A percentile compares a stretch with the other conserved stretches of the same genome.
These are phyloP conservation scores for Magnaporthiopsis rhizophila DNA, from an alignment of 2,329 filamentous ascomycete genomes.

Conservation along the genomic window DNA sequence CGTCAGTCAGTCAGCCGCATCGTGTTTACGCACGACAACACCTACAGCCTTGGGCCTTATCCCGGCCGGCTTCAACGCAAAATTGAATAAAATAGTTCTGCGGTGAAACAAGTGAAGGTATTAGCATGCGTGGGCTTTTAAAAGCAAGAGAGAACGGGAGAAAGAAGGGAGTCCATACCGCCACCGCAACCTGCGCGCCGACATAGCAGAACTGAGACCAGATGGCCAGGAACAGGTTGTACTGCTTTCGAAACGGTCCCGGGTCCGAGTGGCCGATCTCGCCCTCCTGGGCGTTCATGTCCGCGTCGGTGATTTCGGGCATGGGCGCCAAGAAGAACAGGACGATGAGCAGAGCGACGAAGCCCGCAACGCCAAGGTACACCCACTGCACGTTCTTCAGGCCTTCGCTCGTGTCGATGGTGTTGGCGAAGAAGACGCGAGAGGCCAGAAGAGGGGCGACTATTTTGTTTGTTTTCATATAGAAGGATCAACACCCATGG, in stretches of 20 bases:
- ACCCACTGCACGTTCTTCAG: conserved; percentile 56
- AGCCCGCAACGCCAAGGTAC: conserved; percentile 54
- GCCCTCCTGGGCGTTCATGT: conserved; percentile 48
- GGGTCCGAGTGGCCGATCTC: conserved; percentile 31
- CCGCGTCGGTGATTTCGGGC: conserved; percentile 49
- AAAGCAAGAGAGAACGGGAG: too few relatives aligned
- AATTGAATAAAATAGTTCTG: conserved; percentile 48
- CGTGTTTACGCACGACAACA: too few relatives aligned
- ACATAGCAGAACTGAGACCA: conserved; percentile 57
- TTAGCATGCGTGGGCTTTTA: too few relatives aligned
- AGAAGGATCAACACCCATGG: too few relatives aligned
- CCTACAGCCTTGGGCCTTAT: conserved; percentile 14
- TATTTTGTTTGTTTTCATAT: too few relatives aligned
- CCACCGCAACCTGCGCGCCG: conserved; percentile 48
- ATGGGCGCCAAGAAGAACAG: conserved; percentile 49
- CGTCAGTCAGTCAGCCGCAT: conserved; percentile 1
- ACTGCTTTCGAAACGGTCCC: conserved; percentile 48
- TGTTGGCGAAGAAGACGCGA: conserved; percentile 53
- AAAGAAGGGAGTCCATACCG: conserved; percentile 20
- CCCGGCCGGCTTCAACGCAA: conserved; percentile 22
- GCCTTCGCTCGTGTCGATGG: conserved; percentile 36
- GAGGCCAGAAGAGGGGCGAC: conserved; percentile 50
- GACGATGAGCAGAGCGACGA: conserved; percentile 46
- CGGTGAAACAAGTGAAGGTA: not conserved
- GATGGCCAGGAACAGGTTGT: conserved; percentile 52